These are phyloP conservation scores for Ochromonas danica DNA, from an alignment of 108 stramenopile species.

Conservation along the genomic window DNA sequence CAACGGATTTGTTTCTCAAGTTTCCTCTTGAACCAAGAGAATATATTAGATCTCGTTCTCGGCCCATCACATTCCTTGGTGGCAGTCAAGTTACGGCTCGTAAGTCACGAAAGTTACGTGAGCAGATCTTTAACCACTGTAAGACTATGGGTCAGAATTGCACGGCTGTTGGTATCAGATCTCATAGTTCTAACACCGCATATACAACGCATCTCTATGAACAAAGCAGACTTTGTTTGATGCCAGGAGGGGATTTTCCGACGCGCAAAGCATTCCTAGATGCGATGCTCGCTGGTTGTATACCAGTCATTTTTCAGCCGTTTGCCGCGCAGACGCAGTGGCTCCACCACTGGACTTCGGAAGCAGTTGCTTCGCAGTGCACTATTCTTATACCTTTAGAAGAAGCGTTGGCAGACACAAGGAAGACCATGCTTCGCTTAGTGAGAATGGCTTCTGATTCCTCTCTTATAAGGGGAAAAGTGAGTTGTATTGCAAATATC, in stretches of 20 bases:
- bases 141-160: not conserved
- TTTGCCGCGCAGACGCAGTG: not conserved
- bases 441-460: no score
- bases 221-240: slow-evolving; percentile 7
- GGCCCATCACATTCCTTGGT: not conserved
- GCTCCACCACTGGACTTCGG: not conserved
- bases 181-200: not conserved
- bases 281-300: not conserved
- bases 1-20: not conserved
- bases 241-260: slow-evolving; percentile 22
- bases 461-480: no score
- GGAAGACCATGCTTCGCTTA: no score
- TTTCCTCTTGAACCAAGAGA: not conserved
- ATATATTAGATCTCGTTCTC: no score
- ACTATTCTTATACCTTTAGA: not conserved
- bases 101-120: not conserved
- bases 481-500: no score
- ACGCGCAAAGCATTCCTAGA: slow-evolving; percentile 7
- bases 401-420: no score
- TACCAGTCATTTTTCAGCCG: slow-evolving; percentile 2
- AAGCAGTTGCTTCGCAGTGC: not conserved
- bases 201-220: not conserved
- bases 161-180: not conserved
- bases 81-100: not conserved
- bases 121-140: not conserved